Percentiles rank a stretch among this genome's conserved stretches.
phyloP scores from a whole-genome alignment of 2,329 filamentous ascomycete genomes.

The Penicillium sp. region DNA sequence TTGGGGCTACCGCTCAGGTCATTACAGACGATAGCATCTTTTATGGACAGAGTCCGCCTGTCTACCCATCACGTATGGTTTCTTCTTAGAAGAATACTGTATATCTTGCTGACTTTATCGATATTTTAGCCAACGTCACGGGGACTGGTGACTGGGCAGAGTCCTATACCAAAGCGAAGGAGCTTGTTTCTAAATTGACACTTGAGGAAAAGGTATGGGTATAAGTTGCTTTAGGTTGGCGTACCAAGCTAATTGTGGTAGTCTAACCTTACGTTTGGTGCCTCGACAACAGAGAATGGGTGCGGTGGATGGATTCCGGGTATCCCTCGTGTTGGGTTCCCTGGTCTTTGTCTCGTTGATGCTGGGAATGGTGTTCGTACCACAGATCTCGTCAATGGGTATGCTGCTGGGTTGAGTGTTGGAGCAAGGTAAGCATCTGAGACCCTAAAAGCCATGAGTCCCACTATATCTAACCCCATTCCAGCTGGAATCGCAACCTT shows the following conservation, averaged over 20 bases:
- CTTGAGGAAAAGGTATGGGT: slow-evolving; percentile 21
- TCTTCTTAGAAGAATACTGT: not conserved
- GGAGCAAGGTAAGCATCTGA: slow-evolving; percentile 33
- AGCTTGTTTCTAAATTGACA: slow-evolving; percentile 19
- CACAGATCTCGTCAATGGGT: slow-evolving; percentile 48
- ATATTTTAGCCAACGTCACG: slow-evolving; percentile 7
- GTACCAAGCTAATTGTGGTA: not conserved
- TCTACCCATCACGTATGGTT: slow-evolving; percentile 23
- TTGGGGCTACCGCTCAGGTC: slow-evolving; percentile 6
- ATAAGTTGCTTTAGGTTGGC: too few species aligned
- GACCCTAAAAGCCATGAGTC: not conserved
- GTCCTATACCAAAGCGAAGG: slow-evolving; percentile 18
- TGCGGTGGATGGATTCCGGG: slow-evolving; percentile 18
- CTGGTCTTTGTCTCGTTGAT: slow-evolving; percentile 46
- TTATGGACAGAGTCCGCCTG: slow-evolving; percentile 22
- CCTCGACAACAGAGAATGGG: slow-evolving; percentile 12
- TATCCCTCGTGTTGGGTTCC: slow-evolving; percentile 36
- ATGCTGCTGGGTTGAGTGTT: slow-evolving; percentile 43
- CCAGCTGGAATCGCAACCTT: slow-evolving; percentile 57
- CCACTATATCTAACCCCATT: not conserved
- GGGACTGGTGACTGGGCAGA: slow-evolving; percentile 21
- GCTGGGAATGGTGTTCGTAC: slow-evolving; percentile 44
- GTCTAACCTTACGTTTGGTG: slow-evolving; percentile 23
- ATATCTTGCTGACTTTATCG: not conserved
- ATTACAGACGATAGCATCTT: slow-evolving; percentile 34